phyloP scores from a whole-genome alignment of 1,139 yeast genomes.

The Zygosaccharomyces pseudobailii region DNA sequence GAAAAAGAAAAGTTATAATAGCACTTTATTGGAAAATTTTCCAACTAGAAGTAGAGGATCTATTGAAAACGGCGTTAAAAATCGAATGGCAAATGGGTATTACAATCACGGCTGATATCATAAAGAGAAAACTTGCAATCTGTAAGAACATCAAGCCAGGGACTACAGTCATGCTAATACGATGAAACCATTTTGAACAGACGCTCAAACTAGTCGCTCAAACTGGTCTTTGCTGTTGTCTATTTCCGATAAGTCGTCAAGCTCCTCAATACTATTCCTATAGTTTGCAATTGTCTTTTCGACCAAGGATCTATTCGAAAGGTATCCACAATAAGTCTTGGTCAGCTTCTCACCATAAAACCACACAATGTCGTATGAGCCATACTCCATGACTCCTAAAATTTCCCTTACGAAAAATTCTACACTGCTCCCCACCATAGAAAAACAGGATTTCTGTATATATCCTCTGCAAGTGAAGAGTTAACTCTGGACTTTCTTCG shows the following conservation, averaged over 20 bases:
- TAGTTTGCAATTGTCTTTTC: not conserved
- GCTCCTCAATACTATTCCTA: not conserved
- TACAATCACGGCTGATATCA: not conserved
- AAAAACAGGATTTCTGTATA: not conserved
- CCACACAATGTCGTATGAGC: not conserved
- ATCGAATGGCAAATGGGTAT: not conserved
- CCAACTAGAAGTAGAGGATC: not conserved
- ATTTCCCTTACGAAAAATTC: not conserved
- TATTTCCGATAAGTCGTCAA: not conserved
- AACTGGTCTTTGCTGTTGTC: not conserved
- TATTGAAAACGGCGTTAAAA: not conserved
- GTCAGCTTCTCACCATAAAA: not conserved
- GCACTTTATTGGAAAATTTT: not conserved
- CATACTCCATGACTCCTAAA: not conserved
- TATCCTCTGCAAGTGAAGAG: not conserved
- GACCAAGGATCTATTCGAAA: not conserved
- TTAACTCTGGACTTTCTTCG: not conserved
- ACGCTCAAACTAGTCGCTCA: not conserved
- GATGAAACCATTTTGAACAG: not conserved
- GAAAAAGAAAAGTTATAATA: no score
- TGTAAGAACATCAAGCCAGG: not conserved
- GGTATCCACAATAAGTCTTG: not conserved
- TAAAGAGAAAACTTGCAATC: not conserved
- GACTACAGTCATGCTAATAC: not conserved
- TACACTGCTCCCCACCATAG: slow-evolving; percentile 1